Base-by-base conservation (phyloP, 371 early-diverging fungal genomes). In the Mortierella sp. region DNA sequence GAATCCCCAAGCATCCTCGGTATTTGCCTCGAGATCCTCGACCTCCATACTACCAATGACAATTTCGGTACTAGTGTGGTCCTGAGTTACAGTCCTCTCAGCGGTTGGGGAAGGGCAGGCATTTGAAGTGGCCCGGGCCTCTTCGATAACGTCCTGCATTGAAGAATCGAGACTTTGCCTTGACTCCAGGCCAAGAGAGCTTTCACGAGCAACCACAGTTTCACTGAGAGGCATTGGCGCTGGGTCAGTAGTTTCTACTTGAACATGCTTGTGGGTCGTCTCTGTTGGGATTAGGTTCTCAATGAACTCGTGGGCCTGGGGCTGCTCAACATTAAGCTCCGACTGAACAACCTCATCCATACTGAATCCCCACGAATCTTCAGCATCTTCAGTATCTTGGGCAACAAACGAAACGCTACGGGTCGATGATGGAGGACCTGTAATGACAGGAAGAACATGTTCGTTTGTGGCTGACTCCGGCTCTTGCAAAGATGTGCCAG, bases 351-450 rank as follows among this genome's bases (percentile, higher is more conserved):
- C 23, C 11, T 51, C 66, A 7, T 65, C 70, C 53, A 60, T 66
- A 43, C 72, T 70, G 59, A 72, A 72, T 11, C 79, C 73, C 79
- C 79, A 77, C 0, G 79, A 68, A 7, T 65, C 50, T 45, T 69
- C 79, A 2, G 62, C 58, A 4, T 67, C 62, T 12, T 30, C 46
- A 1, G 28, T 25, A 9, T 57, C 50, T 18, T 59, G 68, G 16
- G 23, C 43, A 15, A 46, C 74, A 4, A 37, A 37, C 5, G 37
- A 37, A 37, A 37, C 37, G 9, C 37, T 37, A 37, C 37, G 37
- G 9, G 37, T 37, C 37, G 37, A 37, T 37, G 37, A 37, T 9
- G 37, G 37, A 5, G 37, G 5, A 3, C 9, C 9, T 3, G 37
- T 9, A 37, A 3, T 37, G 37, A 9, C 37, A 37, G 37, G 37